phyloP scores from a whole-genome alignment of 2,329 filamentous ascomycete genomes.

The Fusarium goolgardi region DNA sequence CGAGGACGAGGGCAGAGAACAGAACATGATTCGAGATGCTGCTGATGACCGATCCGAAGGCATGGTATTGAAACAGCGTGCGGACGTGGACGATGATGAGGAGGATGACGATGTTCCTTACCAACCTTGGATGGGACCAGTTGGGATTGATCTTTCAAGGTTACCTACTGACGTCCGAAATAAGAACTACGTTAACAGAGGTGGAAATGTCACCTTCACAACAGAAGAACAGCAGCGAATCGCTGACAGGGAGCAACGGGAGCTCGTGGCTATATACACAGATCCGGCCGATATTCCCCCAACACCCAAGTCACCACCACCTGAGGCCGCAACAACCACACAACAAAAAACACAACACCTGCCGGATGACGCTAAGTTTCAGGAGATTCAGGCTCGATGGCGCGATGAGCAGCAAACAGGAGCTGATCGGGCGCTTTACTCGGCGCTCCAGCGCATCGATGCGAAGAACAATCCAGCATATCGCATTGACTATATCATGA shows the following conservation, averaged over 20 bases:
- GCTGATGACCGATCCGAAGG: slow-evolving; percentile 79
- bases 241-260: slow-evolving; percentile 66
- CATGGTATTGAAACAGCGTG: slow-evolving; percentile 72
- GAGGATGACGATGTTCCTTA: slow-evolving; percentile 68
- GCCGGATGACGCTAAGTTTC: slow-evolving; percentile 55
- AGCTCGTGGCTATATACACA: slow-evolving; percentile 71
- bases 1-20: slow-evolving; percentile 75
- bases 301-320: slow-evolving; percentile 65
- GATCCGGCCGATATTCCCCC: slow-evolving; percentile 65
- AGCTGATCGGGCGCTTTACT: slow-evolving; percentile 55
- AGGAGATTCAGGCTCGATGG: slow-evolving; percentile 64
- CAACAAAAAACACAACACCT: slow-evolving; percentile 52
- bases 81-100: slow-evolving; percentile 62
- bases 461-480: slow-evolving; percentile 52
- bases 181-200: slow-evolving; percentile 65
- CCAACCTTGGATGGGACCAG: slow-evolving; percentile 64
- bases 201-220: slow-evolving; percentile 62
- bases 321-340: slow-evolving; percentile 47
- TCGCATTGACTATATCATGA: slow-evolving; percentile 57
- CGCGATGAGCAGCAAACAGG: slow-evolving; percentile 61
- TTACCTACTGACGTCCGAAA: slow-evolving; percentile 60
- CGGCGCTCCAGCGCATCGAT: slow-evolving; percentile 59
- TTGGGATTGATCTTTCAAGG: slow-evolving; percentile 59
- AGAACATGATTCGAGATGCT: slow-evolving; percentile 77
- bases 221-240: slow-evolving; percentile 69